Evolutionary conservation across 306 rosid species (phyloP).

Genomic region (Potentilla sterilis): DNA sequence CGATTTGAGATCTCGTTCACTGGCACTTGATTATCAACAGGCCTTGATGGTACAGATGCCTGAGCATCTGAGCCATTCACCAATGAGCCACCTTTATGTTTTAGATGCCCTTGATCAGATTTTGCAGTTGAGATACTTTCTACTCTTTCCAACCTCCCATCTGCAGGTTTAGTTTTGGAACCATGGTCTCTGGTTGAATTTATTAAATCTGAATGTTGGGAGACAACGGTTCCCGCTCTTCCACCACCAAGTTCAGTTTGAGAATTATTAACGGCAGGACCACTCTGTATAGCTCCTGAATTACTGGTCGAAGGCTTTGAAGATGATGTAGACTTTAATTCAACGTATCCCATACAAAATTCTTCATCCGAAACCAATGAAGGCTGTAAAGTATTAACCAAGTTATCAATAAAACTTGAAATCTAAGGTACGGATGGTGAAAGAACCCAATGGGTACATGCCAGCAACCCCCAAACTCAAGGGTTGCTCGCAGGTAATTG

Average conservation of each 20-base stretch:
- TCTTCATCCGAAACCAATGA: slow-evolving; percentile 97
- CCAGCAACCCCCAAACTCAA: background rate
- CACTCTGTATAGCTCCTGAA: slow-evolving; percentile 51
- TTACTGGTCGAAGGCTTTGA: slow-evolving; percentile 61
- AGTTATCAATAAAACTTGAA: background rate
- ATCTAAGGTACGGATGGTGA: background rate
- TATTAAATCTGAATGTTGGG: slow-evolving; percentile 48
- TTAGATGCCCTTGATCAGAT: slow-evolving; percentile 68
- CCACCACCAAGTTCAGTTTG: slow-evolving; percentile 64
- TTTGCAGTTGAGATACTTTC: slow-evolving; percentile 48
- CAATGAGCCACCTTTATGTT: slow-evolving; percentile 53
- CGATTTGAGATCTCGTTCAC: slow-evolving; percentile 60
- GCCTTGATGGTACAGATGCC: slow-evolving; percentile 50
- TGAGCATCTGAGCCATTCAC: slow-evolving; percentile 71
- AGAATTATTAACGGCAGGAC: slow-evolving; percentile 43
- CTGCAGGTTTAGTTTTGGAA: slow-evolving; percentile 48
- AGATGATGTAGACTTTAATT: slow-evolving; percentile 65
- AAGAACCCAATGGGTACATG: background rate
- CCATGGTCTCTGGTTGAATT: slow-evolving; percentile 60
- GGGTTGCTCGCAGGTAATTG: background rate
- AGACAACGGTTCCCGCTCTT: slow-evolving; percentile 34
- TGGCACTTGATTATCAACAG: slow-evolving; percentile 63
- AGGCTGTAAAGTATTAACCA: slow-evolving; percentile 53
- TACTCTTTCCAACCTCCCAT: slow-evolving; percentile 60
- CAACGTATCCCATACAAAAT: slow-evolving; percentile 90